These are phyloP conservation scores for Candida neerlandica DNA, from an alignment of 1,139 yeast species.

Conservation along the genomic window DNA sequence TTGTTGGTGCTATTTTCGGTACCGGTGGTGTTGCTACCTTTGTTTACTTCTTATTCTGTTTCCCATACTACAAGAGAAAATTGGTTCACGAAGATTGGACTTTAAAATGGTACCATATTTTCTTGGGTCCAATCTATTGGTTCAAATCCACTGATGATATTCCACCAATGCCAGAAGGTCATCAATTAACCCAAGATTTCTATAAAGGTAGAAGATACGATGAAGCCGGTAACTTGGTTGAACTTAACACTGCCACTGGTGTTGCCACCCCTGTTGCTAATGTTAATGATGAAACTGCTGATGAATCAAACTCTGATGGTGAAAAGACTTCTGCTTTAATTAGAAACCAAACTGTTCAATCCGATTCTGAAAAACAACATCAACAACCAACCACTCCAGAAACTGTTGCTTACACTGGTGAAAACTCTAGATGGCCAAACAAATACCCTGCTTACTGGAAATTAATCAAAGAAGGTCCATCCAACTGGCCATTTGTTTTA, in stretches of 20 bases:
- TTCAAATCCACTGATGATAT: constrained; percentile 59
- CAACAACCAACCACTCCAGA: constrained; percentile 9
- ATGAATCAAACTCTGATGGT: constrained; percentile 13
- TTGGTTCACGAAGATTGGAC: constrained; percentile 70
- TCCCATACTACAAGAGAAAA: constrained; percentile 66
- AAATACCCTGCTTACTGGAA: constrained; percentile 39
- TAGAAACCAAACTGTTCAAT: constrained; percentile 5
- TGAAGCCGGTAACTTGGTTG: constrained; percentile 22
- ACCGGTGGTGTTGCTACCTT: constrained; percentile 59
- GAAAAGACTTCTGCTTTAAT: constrained; percentile 9
- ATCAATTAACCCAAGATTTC: constrained; percentile 58
- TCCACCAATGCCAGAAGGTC: constrained; percentile 69
- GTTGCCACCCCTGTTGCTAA: not conserved
- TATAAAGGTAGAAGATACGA: constrained; percentile 60
- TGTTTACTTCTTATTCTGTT: constrained; percentile 56
- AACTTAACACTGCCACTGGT: constrained; percentile 4
- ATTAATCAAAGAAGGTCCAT: constrained; percentile 47
- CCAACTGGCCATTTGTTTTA: constrained; percentile 53
- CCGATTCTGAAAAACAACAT: constrained; percentile 16
- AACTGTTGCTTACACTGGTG: constrained; percentile 1
- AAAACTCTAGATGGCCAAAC: constrained; percentile 27
- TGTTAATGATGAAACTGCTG: constrained; percentile 9
- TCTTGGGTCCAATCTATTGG: constrained; percentile 59
- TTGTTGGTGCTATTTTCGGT: constrained; percentile 60
- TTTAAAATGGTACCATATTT: constrained; percentile 57